Evolutionary conservation across 805 yeast genomes (phyloP).

Genomic region (Metschnikowia sp.): DNA sequence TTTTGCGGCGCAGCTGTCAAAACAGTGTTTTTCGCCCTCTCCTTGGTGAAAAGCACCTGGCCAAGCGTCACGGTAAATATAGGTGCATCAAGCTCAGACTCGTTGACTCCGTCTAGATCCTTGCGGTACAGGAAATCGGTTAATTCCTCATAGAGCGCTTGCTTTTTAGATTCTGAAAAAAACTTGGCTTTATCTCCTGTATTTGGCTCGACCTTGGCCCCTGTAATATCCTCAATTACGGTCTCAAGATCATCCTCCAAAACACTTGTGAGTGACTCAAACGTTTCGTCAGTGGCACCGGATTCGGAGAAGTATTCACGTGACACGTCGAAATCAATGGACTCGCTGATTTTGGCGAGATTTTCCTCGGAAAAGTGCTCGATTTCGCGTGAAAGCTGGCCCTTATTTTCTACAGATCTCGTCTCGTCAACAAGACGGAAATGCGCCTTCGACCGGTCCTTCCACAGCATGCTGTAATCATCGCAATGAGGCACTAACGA

Average conservation of each 20-base stretch:
- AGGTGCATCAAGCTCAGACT: slow-evolving; percentile 20
- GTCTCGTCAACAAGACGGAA: slow-evolving; percentile 10
- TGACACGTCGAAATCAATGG: slow-evolving; percentile 1
- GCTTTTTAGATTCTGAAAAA: slow-evolving; percentile 9
- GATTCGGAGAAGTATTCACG: slow-evolving; percentile 3
- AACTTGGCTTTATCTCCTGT: neutral
- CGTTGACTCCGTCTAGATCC: slow-evolving; percentile 21
- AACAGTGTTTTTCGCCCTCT: slow-evolving; percentile 1
- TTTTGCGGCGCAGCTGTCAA: slow-evolving; percentile 1
- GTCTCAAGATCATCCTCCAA: slow-evolving; percentile 1
- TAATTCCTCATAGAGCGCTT: slow-evolving; percentile 23
- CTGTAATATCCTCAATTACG: slow-evolving; percentile 2
- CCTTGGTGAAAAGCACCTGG: slow-evolving; percentile 29
- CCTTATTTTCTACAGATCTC: neutral
- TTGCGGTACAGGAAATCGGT: slow-evolving; percentile 25
- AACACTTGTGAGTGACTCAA: slow-evolving; percentile 8
- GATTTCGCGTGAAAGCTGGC: slow-evolving; percentile 10
- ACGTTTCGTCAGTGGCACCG: slow-evolving; percentile 15
- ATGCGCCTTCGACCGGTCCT: slow-evolving; percentile 19
- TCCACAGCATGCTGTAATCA: slow-evolving; percentile 34
- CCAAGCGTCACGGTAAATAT: slow-evolving; percentile 40
- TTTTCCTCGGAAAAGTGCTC: slow-evolving; percentile 8
- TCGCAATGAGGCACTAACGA: slow-evolving; percentile 27
- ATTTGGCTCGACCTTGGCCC: neutral
- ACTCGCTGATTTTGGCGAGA: neutral